Base-by-base conservation (phyloP, 768 basidiomycete genomes). In the Infundibulicybe gibba region DNA sequence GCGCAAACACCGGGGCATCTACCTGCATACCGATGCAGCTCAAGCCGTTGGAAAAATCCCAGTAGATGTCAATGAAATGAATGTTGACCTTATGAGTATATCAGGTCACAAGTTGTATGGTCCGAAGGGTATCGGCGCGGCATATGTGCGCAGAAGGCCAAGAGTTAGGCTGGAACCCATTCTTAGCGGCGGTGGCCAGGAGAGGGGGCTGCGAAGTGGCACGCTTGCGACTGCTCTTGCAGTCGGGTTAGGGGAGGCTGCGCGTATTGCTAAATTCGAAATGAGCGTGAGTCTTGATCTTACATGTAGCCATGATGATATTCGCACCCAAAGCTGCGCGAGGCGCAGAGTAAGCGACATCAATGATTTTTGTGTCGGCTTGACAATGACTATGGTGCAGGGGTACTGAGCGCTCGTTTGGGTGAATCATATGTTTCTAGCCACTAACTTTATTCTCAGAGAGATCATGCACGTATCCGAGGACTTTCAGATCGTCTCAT, bases 61-160 rank as follows among this genome's bases (percentile, higher is more conserved):
- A 1, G 54, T 99, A 30, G 86, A 98, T 64, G 97, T 99, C 34
- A 93, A 98, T 60, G 92, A 85, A 56, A 84, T 92, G 81, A 92
- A 94, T 57, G 79, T 98, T 48, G 97, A 99, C 70, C 74, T 97
- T 38, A 83, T 98, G 85, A 92, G 90, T 54, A 91, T 99, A 41
- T 94, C 91, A 6, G 97, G 90, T 1, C 97, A 99, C 75, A 99
- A 99, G 72, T 66, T 99, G 3, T 99, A 99, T 64, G 97, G 97
- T 2, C 97, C 97, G 4, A 99, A 99, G 65, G 97, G 97, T 6
- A 67, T 97, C 30, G 97, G 97, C 34, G 94, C 91, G 14, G 86
- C 88, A 5, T 99, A 98, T 66, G 94, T 99, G 42, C 77, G 97
- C 51, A 71, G 97, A 59, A 69, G 94, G 58, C 97, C 97, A 6